Evolutionary conservation across 2,329 filamentous ascomycete species (phyloP), one percentile per base, ranked within the genome.

Genomic region (Cladosporium austrohemisphaericum): DNA sequence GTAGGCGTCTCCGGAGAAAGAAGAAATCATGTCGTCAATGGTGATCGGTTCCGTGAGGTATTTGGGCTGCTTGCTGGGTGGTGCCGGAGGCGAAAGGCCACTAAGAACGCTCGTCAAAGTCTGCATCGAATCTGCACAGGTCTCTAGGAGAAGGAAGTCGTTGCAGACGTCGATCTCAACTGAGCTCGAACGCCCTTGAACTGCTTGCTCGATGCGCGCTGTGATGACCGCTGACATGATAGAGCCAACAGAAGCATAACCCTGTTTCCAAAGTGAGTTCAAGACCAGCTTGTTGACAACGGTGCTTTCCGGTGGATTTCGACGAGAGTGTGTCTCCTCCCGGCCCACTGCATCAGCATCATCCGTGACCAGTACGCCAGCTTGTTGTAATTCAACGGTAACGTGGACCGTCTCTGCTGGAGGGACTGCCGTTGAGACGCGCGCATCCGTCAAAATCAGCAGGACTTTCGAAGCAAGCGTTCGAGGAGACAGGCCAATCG

Each of bases 91-190:
- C 29, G 84, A 83, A 4, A 98, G 75, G 1, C 86, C 90, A 60
- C 86, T 88, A 13, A 91, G 71, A 33, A 95, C 78, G 2, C 80
- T 77, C 45, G 95, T 85, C 11, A 98, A 76, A 0, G 93, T 98
- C 65, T 96, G 90, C 0, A 90, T 97, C 1, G 93, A 98, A 68
- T 98, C 93, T 23, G 93, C 93, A 61, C 94, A 98, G 1, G 91
- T 94, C 68, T 98, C 93, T 5, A 98, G 72, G 26, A 98, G 84
- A 46, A 98, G 76, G 1, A 98, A 76, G 56, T 95, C 86, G 61
- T 95, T 91, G 53, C 82, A 82, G 38, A 97, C 72, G 55, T 95
- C 88, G 1, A 96, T 76, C 57, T 93, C 85, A 11, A 96, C 68
- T 32, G 81, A 79, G 55, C 84, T 85, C 23, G 82, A 76, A 1